These are phyloP conservation scores for Paramecium primaurelia DNA, from an alignment of 73 alveolate genomes.

Conservation along the genomic window DNA sequence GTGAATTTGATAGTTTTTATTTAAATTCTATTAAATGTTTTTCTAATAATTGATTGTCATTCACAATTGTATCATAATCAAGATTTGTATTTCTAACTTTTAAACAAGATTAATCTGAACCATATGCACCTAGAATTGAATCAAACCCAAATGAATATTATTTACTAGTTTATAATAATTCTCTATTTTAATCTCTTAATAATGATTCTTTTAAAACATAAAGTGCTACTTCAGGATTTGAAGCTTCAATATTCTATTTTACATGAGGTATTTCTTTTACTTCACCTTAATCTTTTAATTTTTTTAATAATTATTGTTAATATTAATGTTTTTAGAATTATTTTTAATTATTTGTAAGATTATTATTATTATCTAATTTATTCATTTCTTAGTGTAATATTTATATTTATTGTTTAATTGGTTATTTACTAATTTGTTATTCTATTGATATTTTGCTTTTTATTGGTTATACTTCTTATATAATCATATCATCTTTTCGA, in stretches of 20 bases:
- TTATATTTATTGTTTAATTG: too few relatives aligned
- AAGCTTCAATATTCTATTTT: background rate
- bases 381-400: too few relatives aligned
- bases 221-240: background rate
- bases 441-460: too few relatives aligned
- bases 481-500: too few relatives aligned
- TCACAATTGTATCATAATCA: background rate
- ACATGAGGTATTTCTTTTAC: background rate
- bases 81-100: background rate
- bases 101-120: background rate
- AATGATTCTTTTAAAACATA: background rate
- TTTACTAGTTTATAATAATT: background rate
- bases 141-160: background rate
- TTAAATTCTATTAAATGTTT: background rate
- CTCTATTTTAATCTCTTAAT: background rate
- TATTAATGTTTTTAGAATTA: too few relatives aligned
- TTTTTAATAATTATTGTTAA: too few relatives aligned
- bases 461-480: too few relatives aligned
- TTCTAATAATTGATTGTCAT: background rate
- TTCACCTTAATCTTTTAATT: too few relatives aligned
- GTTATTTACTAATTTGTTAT: too few relatives aligned
- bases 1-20: background rate
- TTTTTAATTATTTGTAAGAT: too few relatives aligned
- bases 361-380: too few relatives aligned
- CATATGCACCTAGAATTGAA: background rate